Conservation (phyloP, 345 rosid species). For the Conringia planisiliqua region DNA sequence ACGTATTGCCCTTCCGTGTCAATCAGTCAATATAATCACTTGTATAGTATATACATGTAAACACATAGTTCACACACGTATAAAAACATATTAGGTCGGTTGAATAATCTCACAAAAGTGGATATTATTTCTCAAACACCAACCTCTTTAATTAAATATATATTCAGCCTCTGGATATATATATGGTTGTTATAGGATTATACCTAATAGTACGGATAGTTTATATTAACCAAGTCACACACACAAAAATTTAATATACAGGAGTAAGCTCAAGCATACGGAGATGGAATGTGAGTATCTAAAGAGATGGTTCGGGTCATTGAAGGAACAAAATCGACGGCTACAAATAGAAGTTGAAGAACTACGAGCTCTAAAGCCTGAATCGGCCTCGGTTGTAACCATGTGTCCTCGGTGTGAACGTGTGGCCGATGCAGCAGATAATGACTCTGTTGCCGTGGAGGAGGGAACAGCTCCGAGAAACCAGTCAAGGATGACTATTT, state of each 20-base stretch:
- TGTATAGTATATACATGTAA: slow-evolving; percentile 20
- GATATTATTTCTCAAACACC: slow-evolving; percentile 7
- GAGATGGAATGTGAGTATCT: slow-evolving; percentile 56
- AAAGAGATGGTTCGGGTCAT: slow-evolving; percentile 53
- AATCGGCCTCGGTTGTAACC: slow-evolving; percentile 22
- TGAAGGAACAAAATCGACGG: slow-evolving; percentile 59
- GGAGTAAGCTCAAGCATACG: slow-evolving; percentile 70
- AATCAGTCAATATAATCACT: slow-evolving; percentile 10
- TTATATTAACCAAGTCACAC: too few relatives aligned
- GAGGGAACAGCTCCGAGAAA: slow-evolving; percentile 20
- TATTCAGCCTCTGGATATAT: not conserved
- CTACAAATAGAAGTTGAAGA: slow-evolving; percentile 56
- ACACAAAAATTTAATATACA: slow-evolving; percentile 6
- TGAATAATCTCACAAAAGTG: slow-evolving; percentile 21
- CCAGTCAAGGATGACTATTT: slow-evolving; percentile 26
- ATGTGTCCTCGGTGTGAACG: slow-evolving; percentile 37
- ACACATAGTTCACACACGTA: slow-evolving; percentile 11
- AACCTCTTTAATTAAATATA: not conserved
- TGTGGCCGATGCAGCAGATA: slow-evolving; percentile 21
- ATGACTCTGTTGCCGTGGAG: slow-evolving; percentile 22
- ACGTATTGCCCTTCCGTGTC: too few relatives aligned
- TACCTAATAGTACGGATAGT: too few relatives aligned
- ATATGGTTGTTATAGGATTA: not conserved
- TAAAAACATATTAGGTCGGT: slow-evolving; percentile 1
- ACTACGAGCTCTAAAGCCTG: slow-evolving; percentile 41